A percentile compares a stretch with the other conserved stretches of the same genome.
Conservation (phyloP, 345 rosid genomes). For the Theobroma cacao region DNA sequence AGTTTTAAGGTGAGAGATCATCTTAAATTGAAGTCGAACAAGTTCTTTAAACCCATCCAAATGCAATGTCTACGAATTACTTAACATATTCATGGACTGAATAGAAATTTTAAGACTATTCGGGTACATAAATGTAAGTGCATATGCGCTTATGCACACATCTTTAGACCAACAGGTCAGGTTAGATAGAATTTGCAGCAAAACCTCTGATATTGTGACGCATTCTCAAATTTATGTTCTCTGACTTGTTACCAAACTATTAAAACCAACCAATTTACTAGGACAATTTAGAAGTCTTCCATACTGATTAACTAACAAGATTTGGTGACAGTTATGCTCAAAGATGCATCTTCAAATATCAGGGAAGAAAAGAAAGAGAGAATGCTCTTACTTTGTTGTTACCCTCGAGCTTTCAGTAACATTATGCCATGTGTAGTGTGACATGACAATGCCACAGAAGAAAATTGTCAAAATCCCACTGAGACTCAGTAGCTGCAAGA, state of each 20-base stretch:
- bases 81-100: too few species aligned
- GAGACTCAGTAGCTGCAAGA: conserved; percentile 54
- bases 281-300: too few species aligned
- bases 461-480: conserved; percentile 72
- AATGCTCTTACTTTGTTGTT: conserved; percentile 57
- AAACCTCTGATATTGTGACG: not conserved
- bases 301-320: too few species aligned
- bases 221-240: not conserved
- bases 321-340: not conserved
- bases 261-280: too few species aligned
- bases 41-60: not conserved
- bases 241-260: not conserved
- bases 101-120: too few species aligned
- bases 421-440: conserved; percentile 78
- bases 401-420: conserved; percentile 63
- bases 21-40: not conserved
- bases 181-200: not conserved
- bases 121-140: too few species aligned
- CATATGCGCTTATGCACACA: too few species aligned
- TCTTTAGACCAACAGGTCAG: too few species aligned
- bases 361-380: not conserved
- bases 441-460: conserved; percentile 70
- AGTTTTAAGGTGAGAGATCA: not conserved
- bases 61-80: too few species aligned
- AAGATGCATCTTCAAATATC: not conserved